Evolutionary conservation across 495 filamentous ascomycete species (phyloP).

Genomic region (Penicillium atrosanguineum): DNA sequence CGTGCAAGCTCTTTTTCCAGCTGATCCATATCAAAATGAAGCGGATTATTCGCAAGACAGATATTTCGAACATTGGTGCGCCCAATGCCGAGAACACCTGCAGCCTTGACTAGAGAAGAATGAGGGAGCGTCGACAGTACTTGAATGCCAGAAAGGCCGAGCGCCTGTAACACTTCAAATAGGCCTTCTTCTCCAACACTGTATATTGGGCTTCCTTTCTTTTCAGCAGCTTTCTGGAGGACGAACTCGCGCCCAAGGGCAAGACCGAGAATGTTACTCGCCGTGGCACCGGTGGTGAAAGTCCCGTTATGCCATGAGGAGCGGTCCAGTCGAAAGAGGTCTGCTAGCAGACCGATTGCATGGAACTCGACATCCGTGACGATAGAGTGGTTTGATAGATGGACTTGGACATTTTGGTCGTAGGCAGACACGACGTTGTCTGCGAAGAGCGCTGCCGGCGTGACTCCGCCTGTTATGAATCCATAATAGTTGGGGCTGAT

Average conservation of each 20-base stretch:
- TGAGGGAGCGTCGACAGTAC: constrained; percentile 80
- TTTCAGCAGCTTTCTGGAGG: constrained; percentile 42
- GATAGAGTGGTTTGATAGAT: constrained; percentile 71
- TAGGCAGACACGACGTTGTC: constrained; percentile 75
- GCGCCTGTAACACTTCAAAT: constrained; percentile 58
- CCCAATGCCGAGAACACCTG: constrained; percentile 76
- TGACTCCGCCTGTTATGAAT: constrained; percentile 80
- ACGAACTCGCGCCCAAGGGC: constrained; percentile 73
- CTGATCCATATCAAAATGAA: constrained; percentile 63
- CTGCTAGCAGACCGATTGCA: constrained; percentile 65
- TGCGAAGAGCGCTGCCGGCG: constrained; percentile 78
- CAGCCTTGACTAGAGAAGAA: constrained; percentile 79
- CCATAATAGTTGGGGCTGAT: constrained; percentile 74
- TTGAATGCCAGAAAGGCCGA: constrained; percentile 65
- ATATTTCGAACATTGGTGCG: constrained; percentile 63
- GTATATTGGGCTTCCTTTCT: constrained; percentile 29
- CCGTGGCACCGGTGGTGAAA: constrained; percentile 90
- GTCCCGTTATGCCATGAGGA: constrained; percentile 50
- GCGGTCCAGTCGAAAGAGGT: constrained; percentile 63
- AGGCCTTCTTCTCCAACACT: constrained; percentile 70
- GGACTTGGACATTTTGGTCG: constrained; percentile 86
- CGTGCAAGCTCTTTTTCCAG: constrained; percentile 53
- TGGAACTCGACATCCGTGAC: constrained; percentile 71
- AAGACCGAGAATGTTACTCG: constrained; percentile 77
- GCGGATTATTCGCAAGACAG: constrained; percentile 49